Evolutionary conservation across 495 filamentous ascomycete species (phyloP).

Genomic region (Evansstolkia leycettana): DNA sequence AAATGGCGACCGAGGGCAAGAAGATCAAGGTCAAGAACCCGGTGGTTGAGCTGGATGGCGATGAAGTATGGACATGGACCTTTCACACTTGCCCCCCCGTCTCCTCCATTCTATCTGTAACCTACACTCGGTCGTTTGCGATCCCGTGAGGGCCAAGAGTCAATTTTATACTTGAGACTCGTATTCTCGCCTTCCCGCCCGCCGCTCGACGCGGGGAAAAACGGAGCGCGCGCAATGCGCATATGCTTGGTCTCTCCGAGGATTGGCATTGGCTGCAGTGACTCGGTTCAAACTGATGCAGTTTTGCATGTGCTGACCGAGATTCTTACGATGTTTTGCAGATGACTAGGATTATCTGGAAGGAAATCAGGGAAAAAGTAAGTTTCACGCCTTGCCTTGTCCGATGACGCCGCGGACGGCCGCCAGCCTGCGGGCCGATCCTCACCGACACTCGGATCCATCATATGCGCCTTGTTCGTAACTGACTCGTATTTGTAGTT

Average conservation of each 20-base stretch:
- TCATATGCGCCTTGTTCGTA: neutral
- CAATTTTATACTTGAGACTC: neutral
- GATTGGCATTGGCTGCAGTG: too few species aligned
- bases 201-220: neutral
- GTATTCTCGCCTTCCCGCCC: neutral
- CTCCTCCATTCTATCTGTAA: too few species aligned
- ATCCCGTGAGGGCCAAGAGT: neutral
- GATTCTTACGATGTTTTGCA: conserved; percentile 8
- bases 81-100: too few species aligned
- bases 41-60: conserved; percentile 91
- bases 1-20: conserved; percentile 29
- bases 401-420: conserved; percentile 1
- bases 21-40: conserved; percentile 99
- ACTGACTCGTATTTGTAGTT: conserved; percentile 39
- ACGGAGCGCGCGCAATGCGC: neutral
- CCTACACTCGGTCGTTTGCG: too few species aligned
- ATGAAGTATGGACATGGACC: conserved; percentile 48
- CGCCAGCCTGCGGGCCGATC: neutral
- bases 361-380: conserved; percentile 92
- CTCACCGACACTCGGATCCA: neutral
- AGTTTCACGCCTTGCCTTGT: conserved; percentile 13
- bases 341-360: conserved; percentile 99
- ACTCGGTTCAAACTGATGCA: too few species aligned
- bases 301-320: conserved; percentile 2
- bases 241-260: neutral